Base-by-base conservation (phyloP, 2,329 filamentous ascomycete genomes). In the Rugonectria rugulosa region DNA sequence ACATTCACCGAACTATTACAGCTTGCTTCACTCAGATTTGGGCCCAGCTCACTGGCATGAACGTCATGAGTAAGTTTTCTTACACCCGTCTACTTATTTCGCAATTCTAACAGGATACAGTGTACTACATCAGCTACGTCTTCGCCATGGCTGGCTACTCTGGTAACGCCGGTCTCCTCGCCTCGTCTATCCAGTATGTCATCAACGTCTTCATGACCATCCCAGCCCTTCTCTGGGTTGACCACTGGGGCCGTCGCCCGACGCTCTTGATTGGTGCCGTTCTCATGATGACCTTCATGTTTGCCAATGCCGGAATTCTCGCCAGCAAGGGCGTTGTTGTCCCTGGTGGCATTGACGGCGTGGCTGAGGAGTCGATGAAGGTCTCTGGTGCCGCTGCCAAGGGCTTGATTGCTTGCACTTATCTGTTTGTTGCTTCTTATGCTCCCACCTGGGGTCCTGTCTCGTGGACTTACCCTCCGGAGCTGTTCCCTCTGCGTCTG, bases 171-270 rank as follows among this genome's bases (percentile, higher is more conserved):
- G 81, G 80, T 31, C 71, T 85, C 9, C 75, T 83, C 41, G 82
- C 81, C 1, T 83, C 82, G 0, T 81, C 79, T 5, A 81, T 86
- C 15, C 79, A 83, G 62, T 85, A 85, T 59, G 80, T 92, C 64
- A 91, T 94, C 77, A 93, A 93, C 71, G 90, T 94, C 2, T 57
- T 87, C 47, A 90, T 91, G 86, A 94, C 91, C 0, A 71, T 93
- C 3, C 88, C 89, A 0, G 90, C 90, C 1, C 80, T 94, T 20
- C 73, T 93, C 53, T 93, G 79, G 76, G 83, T 93, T 65, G 90
- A 95, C 64, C 79, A 81, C 51, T 91, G 88, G 86, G 91, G 91
- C 41, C 89, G 90, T 60, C 87, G 88, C 40, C 83, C 85, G 52
- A 78, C 89, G 7, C 81, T 91, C 55, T 84, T 90, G 43, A 73